Evolutionary conservation across 1,284 basidiomycete species (phyloP).

Genomic region (Ustilago bromivora): DNA sequence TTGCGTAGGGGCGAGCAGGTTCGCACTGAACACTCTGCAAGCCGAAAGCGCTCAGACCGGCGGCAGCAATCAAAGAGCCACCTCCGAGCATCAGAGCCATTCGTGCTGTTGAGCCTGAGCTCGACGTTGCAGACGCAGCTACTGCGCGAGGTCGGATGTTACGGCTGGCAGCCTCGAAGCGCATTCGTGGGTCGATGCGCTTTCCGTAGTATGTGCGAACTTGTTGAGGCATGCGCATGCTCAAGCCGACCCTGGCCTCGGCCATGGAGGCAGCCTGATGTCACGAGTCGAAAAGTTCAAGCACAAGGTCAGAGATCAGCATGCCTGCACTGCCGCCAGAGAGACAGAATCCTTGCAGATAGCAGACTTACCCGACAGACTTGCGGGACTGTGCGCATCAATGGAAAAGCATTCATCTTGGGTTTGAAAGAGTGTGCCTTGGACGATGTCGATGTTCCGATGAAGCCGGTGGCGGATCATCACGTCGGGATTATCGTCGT

Average conservation of each 20-base stretch:
- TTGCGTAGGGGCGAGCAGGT: conserved; percentile 36
- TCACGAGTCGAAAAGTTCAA: background rate
- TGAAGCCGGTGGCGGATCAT: background rate
- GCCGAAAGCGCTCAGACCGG: conserved; percentile 25
- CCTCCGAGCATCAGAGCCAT: conserved; percentile 35
- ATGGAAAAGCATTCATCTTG: conserved; percentile 35
- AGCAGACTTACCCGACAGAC: conserved; percentile 28
- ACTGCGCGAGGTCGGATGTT: conserved; percentile 16
- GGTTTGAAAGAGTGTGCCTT: background rate
- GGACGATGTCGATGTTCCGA: background rate
- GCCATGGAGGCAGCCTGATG: conserved; percentile 34
- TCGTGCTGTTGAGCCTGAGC: conserved; percentile 17
- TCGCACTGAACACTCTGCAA: conserved; percentile 25
- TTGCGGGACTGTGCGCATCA: conserved; percentile 34
- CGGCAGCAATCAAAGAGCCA: conserved; percentile 34
- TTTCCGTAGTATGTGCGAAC: conserved; percentile 41
- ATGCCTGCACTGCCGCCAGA: background rate
- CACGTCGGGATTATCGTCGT: background rate
- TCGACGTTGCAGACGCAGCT: conserved; percentile 18
- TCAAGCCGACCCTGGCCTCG: conserved; percentile 27
- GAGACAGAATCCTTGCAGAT: background rate
- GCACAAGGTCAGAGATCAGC: background rate
- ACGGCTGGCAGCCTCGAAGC: conserved; percentile 9
- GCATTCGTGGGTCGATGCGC: conserved; percentile 31
- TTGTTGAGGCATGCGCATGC: conserved; percentile 37